phyloP scores from a whole-genome alignment of 257 asterid species.

The Penstemon davidsonii region DNA sequence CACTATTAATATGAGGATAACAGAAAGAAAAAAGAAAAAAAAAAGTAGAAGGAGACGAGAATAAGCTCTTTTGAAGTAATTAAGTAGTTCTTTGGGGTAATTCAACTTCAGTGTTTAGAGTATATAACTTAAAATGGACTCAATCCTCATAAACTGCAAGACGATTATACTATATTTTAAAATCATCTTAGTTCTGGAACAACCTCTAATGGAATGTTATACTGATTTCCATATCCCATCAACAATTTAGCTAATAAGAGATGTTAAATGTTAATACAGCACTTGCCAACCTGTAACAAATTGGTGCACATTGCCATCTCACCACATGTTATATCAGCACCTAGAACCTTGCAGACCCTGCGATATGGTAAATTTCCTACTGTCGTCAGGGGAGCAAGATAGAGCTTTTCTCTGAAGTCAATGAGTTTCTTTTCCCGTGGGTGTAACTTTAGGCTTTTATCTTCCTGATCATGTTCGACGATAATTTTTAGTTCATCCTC shows the following conservation, averaged over 20 bases:
- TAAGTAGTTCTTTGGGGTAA: not conserved
- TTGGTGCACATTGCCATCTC: slow-evolving; percentile 99
- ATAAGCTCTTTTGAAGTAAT: not conserved
- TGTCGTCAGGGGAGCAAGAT: slow-evolving; percentile 95
- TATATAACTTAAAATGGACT: not conserved
- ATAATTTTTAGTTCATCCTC: slow-evolving; percentile 31
- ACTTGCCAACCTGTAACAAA: slow-evolving; percentile 72
- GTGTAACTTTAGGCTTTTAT: slow-evolving; percentile 74
- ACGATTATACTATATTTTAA: not conserved
- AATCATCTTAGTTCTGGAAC: slow-evolving; percentile 20
- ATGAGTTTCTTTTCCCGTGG: slow-evolving; percentile 84
- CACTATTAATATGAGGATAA: not conserved
- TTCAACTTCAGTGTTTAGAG: slow-evolving; percentile 11
- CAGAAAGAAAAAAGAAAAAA: not conserved
- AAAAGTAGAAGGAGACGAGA: not conserved
- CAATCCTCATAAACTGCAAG: slow-evolving; percentile 9
- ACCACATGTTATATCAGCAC: slow-evolving; percentile 98
- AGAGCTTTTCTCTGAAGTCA: slow-evolving; percentile 83
- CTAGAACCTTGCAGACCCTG: slow-evolving; percentile 86
- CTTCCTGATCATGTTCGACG: slow-evolving; percentile 32
- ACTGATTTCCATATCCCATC: not conserved
- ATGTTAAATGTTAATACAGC: slow-evolving; percentile 9
- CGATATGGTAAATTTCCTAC: slow-evolving; percentile 94
- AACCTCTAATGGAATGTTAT: slow-evolving; percentile 8
- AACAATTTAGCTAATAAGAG: slow-evolving; percentile 15